phyloP scores from a whole-genome alignment of 768 basidiomycete species.

The Leccinum obscurum region DNA sequence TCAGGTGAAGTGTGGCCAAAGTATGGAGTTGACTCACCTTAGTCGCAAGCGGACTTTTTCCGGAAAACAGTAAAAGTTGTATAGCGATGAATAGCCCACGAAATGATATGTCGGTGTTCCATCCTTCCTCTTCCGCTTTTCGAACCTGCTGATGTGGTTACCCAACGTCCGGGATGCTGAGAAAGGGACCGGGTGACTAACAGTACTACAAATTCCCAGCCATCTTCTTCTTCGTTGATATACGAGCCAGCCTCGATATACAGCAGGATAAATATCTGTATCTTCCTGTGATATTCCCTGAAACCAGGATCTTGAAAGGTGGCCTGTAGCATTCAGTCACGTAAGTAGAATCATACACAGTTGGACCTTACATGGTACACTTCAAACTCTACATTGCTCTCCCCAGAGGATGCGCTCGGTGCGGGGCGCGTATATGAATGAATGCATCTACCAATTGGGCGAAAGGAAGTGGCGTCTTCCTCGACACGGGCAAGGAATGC shows the following conservation, averaged over 20 bases:
- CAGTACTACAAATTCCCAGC: constrained; percentile 92
- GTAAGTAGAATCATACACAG: background rate
- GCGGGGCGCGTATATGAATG: constrained; percentile 71
- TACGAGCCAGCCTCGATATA: constrained; percentile 97
- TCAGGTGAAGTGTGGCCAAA: background rate
- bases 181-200: constrained; percentile 41
- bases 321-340: constrained; percentile 44
- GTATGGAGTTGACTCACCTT: constrained; percentile 51
- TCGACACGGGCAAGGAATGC: constrained; percentile 72
- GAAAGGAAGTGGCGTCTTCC: constrained; percentile 75
- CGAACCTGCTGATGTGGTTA: constrained; percentile 55
- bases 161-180: background rate
- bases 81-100: constrained; percentile 90
- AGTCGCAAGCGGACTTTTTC: constrained; percentile 85
- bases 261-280: constrained; percentile 92
- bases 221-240: constrained; percentile 89
- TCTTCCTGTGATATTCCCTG: constrained; percentile 83
- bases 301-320: constrained; percentile 89
- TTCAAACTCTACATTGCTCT: constrained; percentile 73
- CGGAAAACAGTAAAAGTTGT: constrained; percentile 95
- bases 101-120: constrained; percentile 79
- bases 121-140: constrained; percentile 71
- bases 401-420: constrained; percentile 44
- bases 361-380: constrained; percentile 77
- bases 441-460: constrained; percentile 73